phyloP scores from a whole-genome alignment of 768 basidiomycete genomes.

The Nevesoporus exiguus region DNA sequence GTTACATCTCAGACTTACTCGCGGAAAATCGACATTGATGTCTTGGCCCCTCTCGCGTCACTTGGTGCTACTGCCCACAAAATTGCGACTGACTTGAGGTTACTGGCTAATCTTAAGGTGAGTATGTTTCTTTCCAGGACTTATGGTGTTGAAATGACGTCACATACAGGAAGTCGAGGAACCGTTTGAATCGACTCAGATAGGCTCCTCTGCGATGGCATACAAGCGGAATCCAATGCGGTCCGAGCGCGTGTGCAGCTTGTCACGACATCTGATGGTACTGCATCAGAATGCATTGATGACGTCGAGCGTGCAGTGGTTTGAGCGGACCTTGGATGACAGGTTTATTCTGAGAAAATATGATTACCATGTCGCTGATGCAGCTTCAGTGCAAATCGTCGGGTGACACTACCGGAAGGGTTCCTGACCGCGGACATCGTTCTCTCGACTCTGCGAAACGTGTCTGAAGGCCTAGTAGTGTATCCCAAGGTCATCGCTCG shows the following conservation, averaged over 20 bases:
- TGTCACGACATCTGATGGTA: slow-evolving; percentile 93
- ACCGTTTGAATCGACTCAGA: slow-evolving; percentile 98
- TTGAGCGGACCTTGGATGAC: slow-evolving; percentile 97
- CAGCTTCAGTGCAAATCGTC: slow-evolving; percentile 78
- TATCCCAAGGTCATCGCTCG: slow-evolving; percentile 95
- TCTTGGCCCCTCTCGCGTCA: slow-evolving; percentile 84
- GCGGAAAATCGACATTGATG: slow-evolving; percentile 94
- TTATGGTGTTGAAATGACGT: background rate
- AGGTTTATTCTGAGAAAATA: slow-evolving; percentile 45
- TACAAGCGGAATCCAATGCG: slow-evolving; percentile 99
- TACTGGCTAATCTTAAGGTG: slow-evolving; percentile 92
- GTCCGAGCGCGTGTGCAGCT: slow-evolving; percentile 93
- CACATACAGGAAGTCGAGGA: slow-evolving; percentile 84
- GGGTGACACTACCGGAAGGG: slow-evolving; percentile 94
- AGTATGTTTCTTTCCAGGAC: background rate
- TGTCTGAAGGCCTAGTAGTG: slow-evolving; percentile 98
- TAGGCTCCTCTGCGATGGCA: slow-evolving; percentile 96
- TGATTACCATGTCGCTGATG: slow-evolving; percentile 4
- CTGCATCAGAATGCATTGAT: slow-evolving; percentile 95
- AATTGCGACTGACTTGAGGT: slow-evolving; percentile 91
- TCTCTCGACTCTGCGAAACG: slow-evolving; percentile 91
- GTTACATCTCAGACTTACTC: slow-evolving; percentile 99
- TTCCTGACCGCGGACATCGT: slow-evolving; percentile 97
- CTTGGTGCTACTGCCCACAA: slow-evolving; percentile 96
- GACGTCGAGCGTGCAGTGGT: slow-evolving; percentile 96